Conservation (phyloP, 2,329 filamentous ascomycete species). For the Cucurbitaria berberidis region DNA sequence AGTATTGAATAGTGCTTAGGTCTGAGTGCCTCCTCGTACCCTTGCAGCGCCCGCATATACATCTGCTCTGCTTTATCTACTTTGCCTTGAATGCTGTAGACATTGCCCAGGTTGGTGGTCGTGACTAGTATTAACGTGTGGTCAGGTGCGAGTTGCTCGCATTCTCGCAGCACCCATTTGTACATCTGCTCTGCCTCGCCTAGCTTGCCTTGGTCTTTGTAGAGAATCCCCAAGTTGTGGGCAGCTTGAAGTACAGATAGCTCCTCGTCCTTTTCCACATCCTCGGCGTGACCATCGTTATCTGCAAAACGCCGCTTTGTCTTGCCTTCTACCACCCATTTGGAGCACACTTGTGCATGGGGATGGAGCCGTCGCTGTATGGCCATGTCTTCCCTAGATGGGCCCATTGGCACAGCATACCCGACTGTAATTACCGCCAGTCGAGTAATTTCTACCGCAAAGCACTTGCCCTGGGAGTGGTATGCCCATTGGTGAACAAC, state of each 20-base stretch:
- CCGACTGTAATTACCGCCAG: conserved; percentile 19
- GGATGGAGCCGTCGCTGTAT: conserved; percentile 27
- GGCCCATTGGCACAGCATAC: conserved; percentile 13
- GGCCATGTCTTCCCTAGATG: conserved; percentile 8
- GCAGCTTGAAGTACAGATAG: no score
- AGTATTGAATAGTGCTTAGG: conserved; percentile 21
- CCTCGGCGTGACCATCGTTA: background rate
- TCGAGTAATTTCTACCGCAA: conserved; percentile 12
- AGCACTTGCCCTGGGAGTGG: conserved; percentile 15
- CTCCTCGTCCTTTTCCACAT: background rate
- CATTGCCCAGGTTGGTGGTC: no score
- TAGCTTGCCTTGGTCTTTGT: conserved; percentile 25
- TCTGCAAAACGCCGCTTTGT: conserved; percentile 1
- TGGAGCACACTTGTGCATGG: conserved; percentile 17
- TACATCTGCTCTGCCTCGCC: no score
- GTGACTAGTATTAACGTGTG: no score
- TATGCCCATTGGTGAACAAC: conserved; percentile 25
- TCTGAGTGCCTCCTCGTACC: conserved; percentile 20
- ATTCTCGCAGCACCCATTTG: no score
- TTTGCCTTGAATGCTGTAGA: no score
- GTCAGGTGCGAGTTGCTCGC: no score
- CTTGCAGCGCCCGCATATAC: conserved; percentile 24
- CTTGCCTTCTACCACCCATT: conserved; percentile 5
- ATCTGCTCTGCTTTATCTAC: conserved; percentile 25
- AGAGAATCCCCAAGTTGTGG: no score